Conservation (phyloP, 257 asterid species). For the Schizonepeta tenuifolia region DNA sequence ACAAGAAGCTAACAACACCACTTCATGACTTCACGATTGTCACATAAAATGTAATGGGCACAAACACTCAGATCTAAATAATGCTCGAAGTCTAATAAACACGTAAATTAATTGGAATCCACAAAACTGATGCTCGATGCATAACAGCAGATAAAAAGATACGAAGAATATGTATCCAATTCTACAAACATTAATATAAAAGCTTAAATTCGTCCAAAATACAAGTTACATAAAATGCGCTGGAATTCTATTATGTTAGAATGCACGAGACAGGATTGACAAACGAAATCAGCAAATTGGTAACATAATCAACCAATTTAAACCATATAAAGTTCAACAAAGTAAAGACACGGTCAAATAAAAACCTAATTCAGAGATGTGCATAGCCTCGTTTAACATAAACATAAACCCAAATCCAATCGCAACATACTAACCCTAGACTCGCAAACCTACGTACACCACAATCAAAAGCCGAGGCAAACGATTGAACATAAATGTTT, state of each 20-base stretch:
- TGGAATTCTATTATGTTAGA: not conserved
- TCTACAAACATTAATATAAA: not conserved
- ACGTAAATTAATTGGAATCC: not conserved
- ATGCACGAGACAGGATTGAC: not conserved
- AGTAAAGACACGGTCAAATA: not conserved
- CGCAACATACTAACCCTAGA: constrained; percentile 28
- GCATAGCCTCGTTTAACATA: not conserved
- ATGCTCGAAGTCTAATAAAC: not conserved
- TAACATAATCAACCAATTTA: not conserved
- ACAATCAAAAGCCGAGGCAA: not conserved
- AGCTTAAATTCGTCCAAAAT: not conserved
- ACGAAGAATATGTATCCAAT: not conserved
- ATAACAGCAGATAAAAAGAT: not conserved
- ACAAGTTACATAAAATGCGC: not conserved
- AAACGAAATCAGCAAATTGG: not conserved
- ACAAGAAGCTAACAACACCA: no score
- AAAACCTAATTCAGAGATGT: not conserved
- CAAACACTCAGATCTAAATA: not conserved
- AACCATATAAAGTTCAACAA: not conserved
- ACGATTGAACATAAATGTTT: not conserved
- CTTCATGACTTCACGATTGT: not conserved
- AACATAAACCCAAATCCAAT: not conserved
- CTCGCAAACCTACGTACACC: not conserved
- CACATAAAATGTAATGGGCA: not conserved
- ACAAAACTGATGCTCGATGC: not conserved